Conservation (phyloP, 345 rosid species). For the Corymbia maculata region DNA sequence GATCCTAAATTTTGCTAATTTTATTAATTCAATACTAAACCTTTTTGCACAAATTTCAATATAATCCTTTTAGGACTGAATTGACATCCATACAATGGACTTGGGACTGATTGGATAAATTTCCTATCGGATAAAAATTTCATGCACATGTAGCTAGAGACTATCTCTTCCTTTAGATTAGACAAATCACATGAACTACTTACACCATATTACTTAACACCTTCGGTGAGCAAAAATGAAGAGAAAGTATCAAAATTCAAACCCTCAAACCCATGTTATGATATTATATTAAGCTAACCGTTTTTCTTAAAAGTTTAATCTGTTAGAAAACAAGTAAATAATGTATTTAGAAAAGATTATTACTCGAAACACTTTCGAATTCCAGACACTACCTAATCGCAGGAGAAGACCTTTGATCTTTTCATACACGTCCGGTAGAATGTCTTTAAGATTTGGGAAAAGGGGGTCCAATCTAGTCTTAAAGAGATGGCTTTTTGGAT, state of each 20-base stretch:
- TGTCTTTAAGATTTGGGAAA: background rate
- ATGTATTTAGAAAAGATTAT: background rate
- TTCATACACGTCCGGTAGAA: background rate
- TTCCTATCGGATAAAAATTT: background rate
- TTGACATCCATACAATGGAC: rapidly evolving
- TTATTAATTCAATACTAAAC: background rate
- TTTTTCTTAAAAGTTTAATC: background rate
- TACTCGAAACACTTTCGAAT: background rate
- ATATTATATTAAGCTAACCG: background rate
- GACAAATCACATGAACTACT: background rate
- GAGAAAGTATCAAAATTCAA: background rate
- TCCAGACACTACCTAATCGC: background rate
- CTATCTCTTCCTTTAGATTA: background rate
- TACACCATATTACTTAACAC: background rate
- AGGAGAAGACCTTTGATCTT: background rate
- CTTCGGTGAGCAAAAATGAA: background rate
- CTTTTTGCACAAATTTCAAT: background rate
- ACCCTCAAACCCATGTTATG: background rate
- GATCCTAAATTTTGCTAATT: background rate
- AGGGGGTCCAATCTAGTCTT: background rate
- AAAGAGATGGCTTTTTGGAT: background rate
- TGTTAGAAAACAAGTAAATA: background rate
- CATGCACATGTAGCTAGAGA: background rate
- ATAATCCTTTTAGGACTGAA: rapidly evolving
- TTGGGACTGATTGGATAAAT: background rate